These are phyloP conservation scores for Taiwanofungus camphoratus DNA, from an alignment of 1,284 basidiomycete genomes.

Conservation along the genomic window DNA sequence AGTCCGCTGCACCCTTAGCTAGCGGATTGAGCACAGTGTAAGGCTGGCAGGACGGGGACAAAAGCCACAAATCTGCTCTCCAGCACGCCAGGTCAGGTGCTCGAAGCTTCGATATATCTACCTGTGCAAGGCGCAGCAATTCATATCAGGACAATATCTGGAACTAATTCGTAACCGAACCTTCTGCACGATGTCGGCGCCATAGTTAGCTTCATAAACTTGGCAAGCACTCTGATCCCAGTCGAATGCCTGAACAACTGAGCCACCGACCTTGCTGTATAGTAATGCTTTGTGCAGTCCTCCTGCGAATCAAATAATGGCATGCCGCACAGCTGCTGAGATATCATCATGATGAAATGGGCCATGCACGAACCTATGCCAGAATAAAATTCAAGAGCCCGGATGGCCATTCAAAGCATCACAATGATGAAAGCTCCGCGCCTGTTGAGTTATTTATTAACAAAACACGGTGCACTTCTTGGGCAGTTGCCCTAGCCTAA, in stretches of 20 bases:
- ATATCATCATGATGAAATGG: no score
- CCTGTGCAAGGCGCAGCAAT: constrained; percentile 30
- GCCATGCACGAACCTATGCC: constrained; percentile 51
- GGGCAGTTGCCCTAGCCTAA: no score
- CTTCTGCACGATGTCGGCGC: constrained; percentile 39
- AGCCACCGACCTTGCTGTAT: constrained; percentile 38
- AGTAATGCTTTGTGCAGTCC: constrained; percentile 65
- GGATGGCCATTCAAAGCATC: constrained; percentile 27
- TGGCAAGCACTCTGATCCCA: constrained; percentile 70
- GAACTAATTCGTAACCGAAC: constrained; percentile 33
- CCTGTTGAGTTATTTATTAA: no score
- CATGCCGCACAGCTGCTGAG: no score
- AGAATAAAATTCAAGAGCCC: constrained; percentile 70
- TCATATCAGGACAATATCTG: no score
- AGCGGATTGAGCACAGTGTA: constrained; percentile 72
- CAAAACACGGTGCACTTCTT: no score
- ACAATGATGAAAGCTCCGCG: no score
- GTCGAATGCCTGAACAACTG: constrained; percentile 61
- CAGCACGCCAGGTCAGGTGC: constrained; percentile 39
- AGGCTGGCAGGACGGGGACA: constrained; percentile 77
- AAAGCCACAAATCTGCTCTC: constrained; percentile 58
- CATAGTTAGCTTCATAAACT: constrained; percentile 58
- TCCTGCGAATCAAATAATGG: constrained; percentile 48
- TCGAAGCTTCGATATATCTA: constrained; percentile 55
- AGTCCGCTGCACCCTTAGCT: constrained; percentile 62